phyloP scores from a whole-genome alignment of 176 grass and related monocot species.

The Rhynchospora tenuis region DNA sequence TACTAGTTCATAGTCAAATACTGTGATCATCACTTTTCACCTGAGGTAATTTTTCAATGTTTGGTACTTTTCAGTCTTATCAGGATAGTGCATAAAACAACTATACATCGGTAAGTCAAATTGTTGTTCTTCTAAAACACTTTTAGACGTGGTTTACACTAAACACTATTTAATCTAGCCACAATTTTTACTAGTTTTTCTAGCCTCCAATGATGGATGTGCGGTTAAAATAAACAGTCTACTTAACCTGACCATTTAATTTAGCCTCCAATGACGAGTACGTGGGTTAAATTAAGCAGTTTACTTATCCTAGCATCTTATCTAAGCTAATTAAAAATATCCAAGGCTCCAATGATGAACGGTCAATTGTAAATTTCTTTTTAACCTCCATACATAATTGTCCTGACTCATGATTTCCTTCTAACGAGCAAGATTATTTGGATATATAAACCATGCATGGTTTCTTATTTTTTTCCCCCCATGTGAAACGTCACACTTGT shows the following conservation, averaged over 20 bases:
- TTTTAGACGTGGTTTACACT: too few relatives aligned
- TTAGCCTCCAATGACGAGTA: neutral
- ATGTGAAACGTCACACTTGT: neutral
- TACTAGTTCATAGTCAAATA: neutral
- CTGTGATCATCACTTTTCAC: neutral
- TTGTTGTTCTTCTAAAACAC: too few relatives aligned
- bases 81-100: neutral
- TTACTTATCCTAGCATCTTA: neutral
- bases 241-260: neutral
- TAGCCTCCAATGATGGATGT: neutral
- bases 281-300: neutral
- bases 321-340: neutral
- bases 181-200: neutral
- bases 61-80: neutral
- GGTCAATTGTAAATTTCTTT: neutral
- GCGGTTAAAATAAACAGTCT: neutral
- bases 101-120: too few relatives aligned
- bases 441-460: too few relatives aligned
- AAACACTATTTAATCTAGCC: neutral
- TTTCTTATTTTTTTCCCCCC: neutral
- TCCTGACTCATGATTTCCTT: neutral
- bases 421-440: too few relatives aligned
- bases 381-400: neutral
- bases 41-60: neutral
- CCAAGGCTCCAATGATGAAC: neutral